Evolutionary conservation across 2,329 filamentous ascomycete species (phyloP), one percentile per base, ranked within the genome.

Genomic region (Helotiales sp.): DNA sequence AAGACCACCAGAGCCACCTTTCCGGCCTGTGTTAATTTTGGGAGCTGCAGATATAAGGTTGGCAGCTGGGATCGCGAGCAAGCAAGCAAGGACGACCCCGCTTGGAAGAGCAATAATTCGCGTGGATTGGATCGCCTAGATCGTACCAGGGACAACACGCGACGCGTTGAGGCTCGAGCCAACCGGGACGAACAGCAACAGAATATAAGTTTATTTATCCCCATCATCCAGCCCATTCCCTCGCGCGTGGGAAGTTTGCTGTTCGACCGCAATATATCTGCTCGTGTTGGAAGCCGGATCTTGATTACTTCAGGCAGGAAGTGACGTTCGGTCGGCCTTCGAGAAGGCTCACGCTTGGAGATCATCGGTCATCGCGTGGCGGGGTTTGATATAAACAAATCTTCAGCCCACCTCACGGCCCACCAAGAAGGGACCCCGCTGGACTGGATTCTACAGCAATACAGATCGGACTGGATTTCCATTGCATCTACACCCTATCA

Each of bases 341-440:
- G 47, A 48, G 38, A 51, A 13, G 25, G 44, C n/a, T 19, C 15
- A 46, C 6, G 19, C 40, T 29, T 22, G 12, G 40, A 12, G 46
- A 48, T 29, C 25, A n/a, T 30, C 46, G 46, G 31, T 29, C 25
- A n/a, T 30, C 46, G 46, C 46, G 42, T 53, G 44, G 42, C 44
- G 58, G 60, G 57, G 57, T 60, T 62, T 62, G 33, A 61, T 61
- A 64, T 62, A 64, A 60, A 62, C 59, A 59, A 58, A 55, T 53
- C 36, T 38, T 44, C 59, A 57, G 47, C 52, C 56, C 48, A 55
- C 44, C 50, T 49, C 29, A 51, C 53, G 40, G 31, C 38, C 56
- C 44, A 54, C 29, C 24, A 24, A 29, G 49, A 48, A 17, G 52
- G 38, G 19, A 55, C 50, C 55, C 55, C 52, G 52, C 54, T 46